Evolutionary conservation across 2,329 filamentous ascomycete species (phyloP).

Genomic region (Talaromyces piceae): DNA sequence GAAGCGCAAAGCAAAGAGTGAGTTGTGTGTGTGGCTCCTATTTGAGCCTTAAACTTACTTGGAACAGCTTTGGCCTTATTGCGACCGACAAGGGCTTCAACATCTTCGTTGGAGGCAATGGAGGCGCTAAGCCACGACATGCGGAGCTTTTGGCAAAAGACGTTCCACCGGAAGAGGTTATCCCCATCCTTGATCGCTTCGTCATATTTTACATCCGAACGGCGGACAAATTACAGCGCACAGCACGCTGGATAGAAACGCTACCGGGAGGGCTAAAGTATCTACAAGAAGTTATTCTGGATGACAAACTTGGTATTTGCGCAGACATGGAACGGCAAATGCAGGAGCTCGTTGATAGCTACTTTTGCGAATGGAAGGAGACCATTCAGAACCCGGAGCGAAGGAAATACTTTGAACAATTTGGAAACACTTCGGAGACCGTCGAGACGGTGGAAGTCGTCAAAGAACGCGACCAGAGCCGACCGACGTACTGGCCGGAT

Average conservation of each 20-base stretch:
- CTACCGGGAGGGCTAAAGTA: constrained; percentile 79
- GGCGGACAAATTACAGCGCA: constrained; percentile 81
- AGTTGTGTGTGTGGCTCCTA: constrained; percentile 19
- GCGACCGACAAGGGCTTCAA: constrained; percentile 92
- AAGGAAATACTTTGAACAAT: constrained; percentile 67
- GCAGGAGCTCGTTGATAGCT: constrained; percentile 72
- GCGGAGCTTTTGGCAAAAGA: constrained; percentile 79
- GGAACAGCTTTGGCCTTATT: constrained; percentile 69
- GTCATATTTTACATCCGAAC: constrained; percentile 92
- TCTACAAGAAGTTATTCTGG: constrained; percentile 70
- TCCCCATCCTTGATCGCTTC: constrained; percentile 80
- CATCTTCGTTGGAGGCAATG: constrained; percentile 83
- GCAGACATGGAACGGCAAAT: constrained; percentile 81
- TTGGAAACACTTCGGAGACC: constrained; percentile 71
- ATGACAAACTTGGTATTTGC: constrained; percentile 80
- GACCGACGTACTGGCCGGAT: constrained; percentile 71
- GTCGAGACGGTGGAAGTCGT: constrained; percentile 63
- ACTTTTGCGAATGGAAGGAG: constrained; percentile 89
- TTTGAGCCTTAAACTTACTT: not conserved
- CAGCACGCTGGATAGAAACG: constrained; percentile 78
- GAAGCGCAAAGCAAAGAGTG: constrained; percentile 90
- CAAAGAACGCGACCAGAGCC: constrained; percentile 61
- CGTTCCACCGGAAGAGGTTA: constrained; percentile 71
- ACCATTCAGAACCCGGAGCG: constrained; percentile 63
- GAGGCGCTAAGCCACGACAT: constrained; percentile 76